phyloP scores from a whole-genome alignment of 2,329 filamentous ascomycete species.

The Colletotrichum euphorbiae region DNA sequence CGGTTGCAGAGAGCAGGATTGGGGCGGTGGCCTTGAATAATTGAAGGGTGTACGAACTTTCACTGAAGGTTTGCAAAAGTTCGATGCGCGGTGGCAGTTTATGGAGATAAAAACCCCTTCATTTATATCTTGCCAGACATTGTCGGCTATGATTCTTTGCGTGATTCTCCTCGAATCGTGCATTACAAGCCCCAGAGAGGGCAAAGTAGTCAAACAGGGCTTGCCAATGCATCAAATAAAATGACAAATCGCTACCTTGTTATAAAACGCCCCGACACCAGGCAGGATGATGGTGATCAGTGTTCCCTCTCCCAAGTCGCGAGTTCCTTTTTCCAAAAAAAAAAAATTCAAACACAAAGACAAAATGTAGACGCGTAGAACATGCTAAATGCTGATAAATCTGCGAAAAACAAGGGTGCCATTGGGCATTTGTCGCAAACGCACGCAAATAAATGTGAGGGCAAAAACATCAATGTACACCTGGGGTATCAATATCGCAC shows the following conservation, averaged over 20 bases:
- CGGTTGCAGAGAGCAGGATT: no score
- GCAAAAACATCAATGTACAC: neutral
- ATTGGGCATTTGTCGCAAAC: neutral
- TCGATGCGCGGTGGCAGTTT: no score
- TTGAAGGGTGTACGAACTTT: no score
- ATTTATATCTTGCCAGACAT: constrained; percentile 1
- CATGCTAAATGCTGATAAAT: neutral
- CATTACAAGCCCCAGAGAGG: constrained; percentile 21
- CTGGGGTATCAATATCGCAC: constrained; percentile 31
- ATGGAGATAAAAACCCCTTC: neutral
- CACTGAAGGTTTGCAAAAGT: no score
- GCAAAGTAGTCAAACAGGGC: neutral
- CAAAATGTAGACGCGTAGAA: neutral
- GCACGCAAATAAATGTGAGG: constrained; percentile 18
- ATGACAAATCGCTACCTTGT: constrained; percentile 30
- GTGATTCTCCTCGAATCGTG: constrained; percentile 28
- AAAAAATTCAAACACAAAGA: neutral
- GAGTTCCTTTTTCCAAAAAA: constrained; percentile 5
- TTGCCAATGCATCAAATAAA: constrained; percentile 25
- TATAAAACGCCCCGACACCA: constrained; percentile 35
- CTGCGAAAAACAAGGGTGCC: neutral
- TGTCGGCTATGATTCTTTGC: neutral
- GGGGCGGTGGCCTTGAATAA: no score
- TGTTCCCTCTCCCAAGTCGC: constrained; percentile 7
- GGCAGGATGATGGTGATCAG: constrained; percentile 12